Conservation (phyloP, 495 filamentous ascomycete genomes). For the Pyrenula aspistea region DNA sequence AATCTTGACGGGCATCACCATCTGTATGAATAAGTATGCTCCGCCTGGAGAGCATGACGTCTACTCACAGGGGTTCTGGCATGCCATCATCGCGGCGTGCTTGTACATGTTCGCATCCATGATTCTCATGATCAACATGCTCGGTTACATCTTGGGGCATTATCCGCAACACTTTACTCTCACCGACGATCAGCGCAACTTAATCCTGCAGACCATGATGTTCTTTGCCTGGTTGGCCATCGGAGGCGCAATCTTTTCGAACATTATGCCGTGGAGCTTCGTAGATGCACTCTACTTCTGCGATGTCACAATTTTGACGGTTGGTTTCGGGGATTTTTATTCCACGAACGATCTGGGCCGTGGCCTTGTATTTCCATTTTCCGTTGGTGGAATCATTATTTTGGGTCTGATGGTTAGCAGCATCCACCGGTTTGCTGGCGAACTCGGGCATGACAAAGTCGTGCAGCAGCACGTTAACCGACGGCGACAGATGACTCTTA, state of each 20-base stretch:
- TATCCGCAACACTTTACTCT: constrained; percentile 67
- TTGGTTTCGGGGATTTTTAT: constrained; percentile 53
- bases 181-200: constrained; percentile 57
- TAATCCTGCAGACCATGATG: constrained; percentile 53
- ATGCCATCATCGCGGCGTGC: constrained; percentile 56
- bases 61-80: constrained; percentile 69
- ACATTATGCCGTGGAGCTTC: constrained; percentile 32
- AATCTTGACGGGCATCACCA: constrained; percentile 49
- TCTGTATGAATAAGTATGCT: constrained; percentile 46
- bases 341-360: constrained; percentile 36
- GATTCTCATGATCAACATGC: constrained; percentile 64
- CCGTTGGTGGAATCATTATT: constrained; percentile 74
- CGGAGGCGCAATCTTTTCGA: constrained; percentile 44
- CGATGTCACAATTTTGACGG: constrained; percentile 52
- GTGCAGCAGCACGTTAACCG: constrained; percentile 51
- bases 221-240: constrained; percentile 52
- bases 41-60: constrained; percentile 43
- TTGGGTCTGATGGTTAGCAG: constrained; percentile 80
- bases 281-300: constrained; percentile 51
- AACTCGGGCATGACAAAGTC: constrained; percentile 55
- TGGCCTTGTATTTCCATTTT: constrained; percentile 67
- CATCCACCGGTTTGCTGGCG: constrained; percentile 55
- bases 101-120: constrained; percentile 53
- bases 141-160: constrained; percentile 64
- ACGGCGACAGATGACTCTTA: constrained; percentile 42